Conservation (phyloP, 1,139 yeast species). For the Kluyveromyces sp. region DNA sequence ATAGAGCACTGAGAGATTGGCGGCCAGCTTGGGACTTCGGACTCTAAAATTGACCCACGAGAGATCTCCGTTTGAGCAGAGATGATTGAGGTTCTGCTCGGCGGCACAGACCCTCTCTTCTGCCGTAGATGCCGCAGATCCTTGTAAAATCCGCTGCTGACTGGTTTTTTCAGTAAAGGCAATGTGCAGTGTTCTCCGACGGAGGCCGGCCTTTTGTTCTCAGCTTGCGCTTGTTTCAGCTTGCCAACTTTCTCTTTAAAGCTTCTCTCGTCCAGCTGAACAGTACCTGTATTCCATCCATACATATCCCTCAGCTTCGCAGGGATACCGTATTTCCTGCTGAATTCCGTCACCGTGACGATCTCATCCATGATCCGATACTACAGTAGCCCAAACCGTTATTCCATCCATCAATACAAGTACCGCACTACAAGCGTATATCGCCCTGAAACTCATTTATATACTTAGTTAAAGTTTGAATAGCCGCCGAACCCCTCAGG, state of each 20-base stretch:
- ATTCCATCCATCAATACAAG: too few relatives aligned
- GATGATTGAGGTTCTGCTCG: conserved; percentile 1
- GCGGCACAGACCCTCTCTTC: not conserved
- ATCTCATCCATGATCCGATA: conserved; percentile 12
- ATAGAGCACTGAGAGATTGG: conserved; percentile 8
- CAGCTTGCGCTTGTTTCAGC: not conserved
- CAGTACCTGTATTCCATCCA: conserved; percentile 12
- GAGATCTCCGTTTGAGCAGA: not conserved
- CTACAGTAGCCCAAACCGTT: too few relatives aligned
- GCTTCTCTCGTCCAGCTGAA: conserved; percentile 7
- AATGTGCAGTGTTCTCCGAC: not conserved
- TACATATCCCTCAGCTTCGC: conserved; percentile 10
- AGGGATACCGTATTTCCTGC: conserved; percentile 14
- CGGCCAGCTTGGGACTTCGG: not conserved
- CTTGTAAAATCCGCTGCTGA: not conserved
- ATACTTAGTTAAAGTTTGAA: too few relatives aligned
- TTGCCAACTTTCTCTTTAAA: conserved; percentile 8
- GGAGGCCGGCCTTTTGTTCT: not conserved
- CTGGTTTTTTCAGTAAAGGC: not conserved
- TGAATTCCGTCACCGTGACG: conserved; percentile 16
- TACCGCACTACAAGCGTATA: too few relatives aligned
- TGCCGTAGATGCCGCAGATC: not conserved
- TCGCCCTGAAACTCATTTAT: too few relatives aligned
- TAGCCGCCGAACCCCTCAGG: too few relatives aligned
- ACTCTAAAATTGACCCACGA: conserved; percentile 2